Conservation (phyloP, 2,329 filamentous ascomycete genomes). For the Fusarium sp. region DNA sequence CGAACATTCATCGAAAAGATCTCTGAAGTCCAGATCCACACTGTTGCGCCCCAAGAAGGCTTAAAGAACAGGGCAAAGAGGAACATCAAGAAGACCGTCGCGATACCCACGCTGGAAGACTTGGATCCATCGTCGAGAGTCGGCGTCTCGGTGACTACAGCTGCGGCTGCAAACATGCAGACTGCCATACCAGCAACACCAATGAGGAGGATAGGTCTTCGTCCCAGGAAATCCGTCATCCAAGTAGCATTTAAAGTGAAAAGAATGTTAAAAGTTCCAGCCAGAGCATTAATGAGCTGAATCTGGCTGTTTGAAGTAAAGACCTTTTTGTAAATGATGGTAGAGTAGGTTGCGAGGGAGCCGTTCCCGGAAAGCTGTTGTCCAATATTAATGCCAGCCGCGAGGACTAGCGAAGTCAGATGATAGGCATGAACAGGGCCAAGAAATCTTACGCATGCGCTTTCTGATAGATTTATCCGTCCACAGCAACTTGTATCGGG, state of each 20-base stretch:
- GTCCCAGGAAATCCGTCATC: constrained; percentile 79
- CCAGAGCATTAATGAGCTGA: constrained; percentile 80
- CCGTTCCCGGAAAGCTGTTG: constrained; percentile 81
- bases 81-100: constrained; percentile 76
- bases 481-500: constrained; percentile 13
- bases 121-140: constrained; percentile 64
- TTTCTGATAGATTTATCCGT: constrained; percentile 12
- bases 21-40: constrained; percentile 77
- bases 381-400: constrained; percentile 76
- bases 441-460: constrained; percentile 2
- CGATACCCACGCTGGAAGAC: constrained; percentile 70
- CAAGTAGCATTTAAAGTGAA: constrained; percentile 82
- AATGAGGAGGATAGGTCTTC: constrained; percentile 76
- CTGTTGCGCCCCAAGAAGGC: constrained; percentile 77
- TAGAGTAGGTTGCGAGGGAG: constrained; percentile 78
- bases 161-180: constrained; percentile 74
- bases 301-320: constrained; percentile 71
- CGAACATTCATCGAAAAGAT: constrained; percentile 74
- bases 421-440: constrained; percentile 9
- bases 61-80: constrained; percentile 77
- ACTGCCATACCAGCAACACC: constrained; percentile 77
- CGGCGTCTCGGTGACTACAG: constrained; percentile 64
- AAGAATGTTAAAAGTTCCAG: constrained; percentile 78
- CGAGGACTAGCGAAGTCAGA: constrained; percentile 72
- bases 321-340: constrained; percentile 79